Evolutionary conservation across 164 flowering plant genomes (phyloP), one percentile per base, ranked within the genome.

Genomic region (Umbellularia californica): DNA sequence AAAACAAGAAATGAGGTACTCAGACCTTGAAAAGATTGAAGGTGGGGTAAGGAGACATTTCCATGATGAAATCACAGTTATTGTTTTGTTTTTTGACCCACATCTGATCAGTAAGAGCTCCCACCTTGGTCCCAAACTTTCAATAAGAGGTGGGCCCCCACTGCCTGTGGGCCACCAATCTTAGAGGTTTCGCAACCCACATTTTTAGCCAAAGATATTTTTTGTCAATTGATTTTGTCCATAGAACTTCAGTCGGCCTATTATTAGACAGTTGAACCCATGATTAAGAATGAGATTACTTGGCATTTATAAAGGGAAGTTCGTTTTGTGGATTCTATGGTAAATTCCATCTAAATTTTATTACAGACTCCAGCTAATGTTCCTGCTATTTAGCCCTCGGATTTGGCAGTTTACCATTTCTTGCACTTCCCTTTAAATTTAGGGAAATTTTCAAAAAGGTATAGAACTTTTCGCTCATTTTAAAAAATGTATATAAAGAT

Each of bases 21-120:
- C 93, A 9, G 98, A 94, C 84, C 85, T 94, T 79, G 88, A 90
- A 70, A 90, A 90, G 85, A 88, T 94, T 11, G 97, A 91, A 20
- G 75, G 91, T 69, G 94, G 96, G 25, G 90, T 91, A 74, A 83
- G 98, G 81, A 88, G 97, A 81, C 97, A 92, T 84, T 92, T 94
- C 75, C 98, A 94, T 65, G 97, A 94, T 68, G 98, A 94, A 69
- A 94, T 94, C 76, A 89, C 96, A 3, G 97, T 94, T 2, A 68
- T 92, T 67, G 92, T 94, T 25, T 76, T 91, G 83, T 94, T 88
- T 72, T 81, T 94, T 25, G 94, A 94, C 74, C 79, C 83, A 3
- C 81, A 82, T 66, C 76, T 85, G 68, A 79, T 89, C 68, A 80
- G 86, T 71, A 85, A 84, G 71, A 85, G 86, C 78, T 79, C 80